Evolutionary conservation across 2,329 filamentous ascomycete species (phyloP).

Genomic region (Epichloe brachyelytri): DNA sequence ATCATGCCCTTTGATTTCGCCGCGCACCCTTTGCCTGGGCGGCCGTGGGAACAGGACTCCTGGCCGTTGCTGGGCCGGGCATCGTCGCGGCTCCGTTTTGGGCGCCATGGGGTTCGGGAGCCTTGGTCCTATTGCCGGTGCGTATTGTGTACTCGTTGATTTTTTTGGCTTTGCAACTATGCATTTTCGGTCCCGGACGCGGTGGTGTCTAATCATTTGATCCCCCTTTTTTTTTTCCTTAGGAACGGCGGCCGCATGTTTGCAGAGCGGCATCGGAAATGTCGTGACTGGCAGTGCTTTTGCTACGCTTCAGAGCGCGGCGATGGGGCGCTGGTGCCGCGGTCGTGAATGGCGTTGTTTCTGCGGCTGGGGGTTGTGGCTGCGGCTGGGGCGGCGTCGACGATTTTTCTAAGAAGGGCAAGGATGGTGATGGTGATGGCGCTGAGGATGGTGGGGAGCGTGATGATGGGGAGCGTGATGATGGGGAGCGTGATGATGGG

Average conservation of each 20-base stretch:
- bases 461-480: neutral
- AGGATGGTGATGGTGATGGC: neutral
- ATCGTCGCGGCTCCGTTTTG: neutral
- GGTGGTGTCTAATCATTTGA: neutral
- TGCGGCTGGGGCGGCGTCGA: neutral
- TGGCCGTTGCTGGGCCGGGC: neutral
- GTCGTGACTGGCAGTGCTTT: slow-evolving; percentile 14
- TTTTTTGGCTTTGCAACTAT: too few relatives aligned
- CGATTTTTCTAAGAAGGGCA: too few relatives aligned
- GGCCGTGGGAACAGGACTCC: neutral
- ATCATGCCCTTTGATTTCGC: too few relatives aligned
- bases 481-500: neutral
- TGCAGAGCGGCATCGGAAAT: slow-evolving; percentile 17
- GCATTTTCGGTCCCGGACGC: too few relatives aligned
- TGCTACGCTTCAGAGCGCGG: slow-evolving; percentile 20
- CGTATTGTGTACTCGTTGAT: neutral
- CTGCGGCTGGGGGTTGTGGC: slow-evolving; percentile 1
- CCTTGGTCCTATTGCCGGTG: neutral
- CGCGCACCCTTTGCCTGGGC: neutral
- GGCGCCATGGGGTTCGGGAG: neutral
- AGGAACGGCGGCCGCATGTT: neutral
- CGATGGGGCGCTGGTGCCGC: slow-evolving; percentile 15
- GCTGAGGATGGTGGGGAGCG: neutral
- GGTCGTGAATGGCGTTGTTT: slow-evolving; percentile 9
- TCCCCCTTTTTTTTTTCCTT: too few relatives aligned